Evolutionary conservation across 805 yeast species (phyloP).

Genomic region (Lipomyces anomalus): DNA sequence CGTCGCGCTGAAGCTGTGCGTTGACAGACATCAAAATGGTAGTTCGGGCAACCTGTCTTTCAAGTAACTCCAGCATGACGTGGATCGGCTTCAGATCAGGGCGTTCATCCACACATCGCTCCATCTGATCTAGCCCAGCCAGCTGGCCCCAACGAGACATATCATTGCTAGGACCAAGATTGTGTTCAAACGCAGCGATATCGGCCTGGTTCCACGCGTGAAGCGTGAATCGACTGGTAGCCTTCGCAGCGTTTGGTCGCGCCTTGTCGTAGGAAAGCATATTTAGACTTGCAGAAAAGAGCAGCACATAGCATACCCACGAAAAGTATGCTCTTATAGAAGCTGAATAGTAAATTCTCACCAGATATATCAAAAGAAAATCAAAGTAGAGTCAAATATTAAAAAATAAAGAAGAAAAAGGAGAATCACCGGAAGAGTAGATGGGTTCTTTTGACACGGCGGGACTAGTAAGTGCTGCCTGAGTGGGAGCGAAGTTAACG

Average conservation of each 20-base stretch:
- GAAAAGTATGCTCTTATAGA: too few relatives aligned
- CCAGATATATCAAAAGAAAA: too few relatives aligned
- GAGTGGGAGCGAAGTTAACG: too few relatives aligned
- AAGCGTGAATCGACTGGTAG: constrained; percentile 8
- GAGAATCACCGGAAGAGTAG: too few relatives aligned
- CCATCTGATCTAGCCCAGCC: constrained; percentile 10
- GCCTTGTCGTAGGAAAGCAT: constrained; percentile 9
- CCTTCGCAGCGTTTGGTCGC: constrained; percentile 10
- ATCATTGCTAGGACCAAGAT: constrained; percentile 16
- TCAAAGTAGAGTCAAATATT: too few relatives aligned
- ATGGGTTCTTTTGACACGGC: too few relatives aligned
- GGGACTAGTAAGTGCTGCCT: too few relatives aligned
- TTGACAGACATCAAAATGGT: constrained; percentile 9
- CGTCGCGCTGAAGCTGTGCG: constrained; percentile 10
- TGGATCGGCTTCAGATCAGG: constrained; percentile 7
- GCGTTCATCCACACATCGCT: constrained; percentile 4
- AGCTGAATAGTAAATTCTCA: too few relatives aligned
- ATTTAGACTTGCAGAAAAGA: too few relatives aligned
- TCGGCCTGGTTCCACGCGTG: constrained; percentile 9
- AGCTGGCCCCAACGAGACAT: constrained; percentile 11
- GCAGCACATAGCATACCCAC: too few relatives aligned
- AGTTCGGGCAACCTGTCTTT: constrained; percentile 19
- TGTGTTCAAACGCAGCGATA: constrained; percentile 12
- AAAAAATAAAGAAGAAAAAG: too few relatives aligned
- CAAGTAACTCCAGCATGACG: constrained; percentile 12